Evolutionary conservation across 1,284 basidiomycete genomes (phyloP).

Genomic region (Cutaneotrichosporon sp.): DNA sequence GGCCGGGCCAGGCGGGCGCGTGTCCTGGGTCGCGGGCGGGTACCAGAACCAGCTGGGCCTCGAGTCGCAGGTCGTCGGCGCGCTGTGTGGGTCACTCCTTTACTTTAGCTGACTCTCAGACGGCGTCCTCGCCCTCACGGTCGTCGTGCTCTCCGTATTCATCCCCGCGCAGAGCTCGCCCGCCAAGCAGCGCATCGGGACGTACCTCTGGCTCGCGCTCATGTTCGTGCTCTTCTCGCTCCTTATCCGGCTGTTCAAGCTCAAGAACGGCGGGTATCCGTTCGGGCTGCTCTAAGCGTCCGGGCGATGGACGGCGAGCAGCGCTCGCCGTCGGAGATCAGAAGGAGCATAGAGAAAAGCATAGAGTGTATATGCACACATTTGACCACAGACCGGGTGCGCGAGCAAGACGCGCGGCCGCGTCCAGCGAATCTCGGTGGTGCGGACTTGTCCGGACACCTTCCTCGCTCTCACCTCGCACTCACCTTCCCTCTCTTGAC

Average conservation of each 20-base stretch:
- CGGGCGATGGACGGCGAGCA: background rate
- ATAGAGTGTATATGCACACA: slow-evolving; percentile 2
- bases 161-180: slow-evolving; percentile 78
- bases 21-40: slow-evolving; percentile 81
- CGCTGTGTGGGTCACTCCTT: slow-evolving; percentile 70
- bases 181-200: slow-evolving; percentile 73
- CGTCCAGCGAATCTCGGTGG: too few relatives aligned
- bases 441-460: too few relatives aligned
- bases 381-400: background rate
- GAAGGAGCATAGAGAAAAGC: background rate
- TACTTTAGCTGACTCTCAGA: slow-evolving; percentile 59
- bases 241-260: slow-evolving; percentile 81
- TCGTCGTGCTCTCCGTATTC: slow-evolving; percentile 78
- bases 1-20: slow-evolving; percentile 54
- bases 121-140: slow-evolving; percentile 74
- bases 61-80: slow-evolving; percentile 84
- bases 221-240: slow-evolving; percentile 84
- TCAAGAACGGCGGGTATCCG: slow-evolving; percentile 72
- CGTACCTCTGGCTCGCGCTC: slow-evolving; percentile 86
- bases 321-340: background rate
- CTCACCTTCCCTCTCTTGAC: too few relatives aligned
- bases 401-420: too few relatives aligned
- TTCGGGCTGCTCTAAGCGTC: slow-evolving; percentile 26
- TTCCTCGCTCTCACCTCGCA: too few relatives aligned
- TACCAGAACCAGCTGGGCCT: slow-evolving; percentile 90